Conservation (phyloP, 202 grass and related monocot species). For the Zoysia matrella region DNA sequence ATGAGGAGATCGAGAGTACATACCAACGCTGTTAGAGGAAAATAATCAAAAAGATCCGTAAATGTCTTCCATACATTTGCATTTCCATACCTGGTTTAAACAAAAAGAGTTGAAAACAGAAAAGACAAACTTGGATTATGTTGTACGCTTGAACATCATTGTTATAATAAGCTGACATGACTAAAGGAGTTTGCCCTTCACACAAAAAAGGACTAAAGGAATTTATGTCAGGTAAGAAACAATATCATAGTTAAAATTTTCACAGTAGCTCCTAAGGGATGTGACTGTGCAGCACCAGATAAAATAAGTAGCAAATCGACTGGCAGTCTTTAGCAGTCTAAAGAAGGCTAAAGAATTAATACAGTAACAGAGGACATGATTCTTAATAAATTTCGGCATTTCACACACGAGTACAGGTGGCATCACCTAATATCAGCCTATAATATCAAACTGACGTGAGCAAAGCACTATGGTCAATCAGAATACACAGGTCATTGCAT, state of each 20-base stretch:
- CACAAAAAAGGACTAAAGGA: too few relatives aligned
- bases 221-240: too few relatives aligned
- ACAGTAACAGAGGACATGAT: background rate
- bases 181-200: too few relatives aligned
- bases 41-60: slow-evolving; percentile 97
- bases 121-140: too few relatives aligned
- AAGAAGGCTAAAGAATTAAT: background rate
- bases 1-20: slow-evolving; percentile 32
- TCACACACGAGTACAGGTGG: background rate
- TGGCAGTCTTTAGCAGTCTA: background rate
- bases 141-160: too few relatives aligned
- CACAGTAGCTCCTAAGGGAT: too few relatives aligned
- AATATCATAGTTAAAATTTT: too few relatives aligned
- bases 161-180: too few relatives aligned
- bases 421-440: background rate
- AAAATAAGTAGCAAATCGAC: slow-evolving; percentile 13
- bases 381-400: slow-evolving; percentile 3
- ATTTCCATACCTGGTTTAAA: slow-evolving; percentile 80
- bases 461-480: background rate
- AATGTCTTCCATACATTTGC: slow-evolving; percentile 97
- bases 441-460: slow-evolving; percentile 17
- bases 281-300: slow-evolving; percentile 11
- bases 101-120: background rate
- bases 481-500: background rate
- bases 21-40: slow-evolving; percentile 89